A percentile compares a stretch with the other conserved stretches of the same genome.
These are phyloP conservation scores for Penicillium oxalicum DNA, from an alignment of 2,329 filamentous ascomycete genomes.

Conservation along the genomic window DNA sequence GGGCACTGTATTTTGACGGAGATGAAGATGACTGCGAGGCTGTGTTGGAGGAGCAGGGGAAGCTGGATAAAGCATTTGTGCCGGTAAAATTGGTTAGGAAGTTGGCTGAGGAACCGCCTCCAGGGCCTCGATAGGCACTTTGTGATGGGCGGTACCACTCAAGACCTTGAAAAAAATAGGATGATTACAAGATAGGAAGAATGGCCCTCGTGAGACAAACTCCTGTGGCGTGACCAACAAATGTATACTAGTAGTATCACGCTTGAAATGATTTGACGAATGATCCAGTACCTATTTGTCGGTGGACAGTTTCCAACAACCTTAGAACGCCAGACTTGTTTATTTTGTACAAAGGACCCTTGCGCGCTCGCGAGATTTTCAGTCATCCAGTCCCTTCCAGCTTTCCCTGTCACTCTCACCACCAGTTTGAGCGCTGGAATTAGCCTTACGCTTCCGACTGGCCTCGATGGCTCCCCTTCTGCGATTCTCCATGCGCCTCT, in stretches of 20 bases:
- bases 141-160: not conserved
- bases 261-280: too few relatives aligned
- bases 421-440: slow-evolving; percentile 15
- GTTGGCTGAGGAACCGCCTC: slow-evolving; percentile 19
- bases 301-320: slow-evolving; percentile 6
- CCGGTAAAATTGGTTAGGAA: slow-evolving; percentile 24
- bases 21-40: slow-evolving; percentile 35
- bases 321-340: not conserved
- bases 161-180: not conserved
- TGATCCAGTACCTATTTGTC: not conserved
- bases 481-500: slow-evolving; percentile 42
- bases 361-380: slow-evolving; percentile 1
- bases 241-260: too few relatives aligned
- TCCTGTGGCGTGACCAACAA: too few relatives aligned
- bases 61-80: slow-evolving; percentile 25
- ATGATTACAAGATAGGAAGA: not conserved
- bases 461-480: slow-evolving; percentile 42
- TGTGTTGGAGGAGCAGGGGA: slow-evolving; percentile 24
- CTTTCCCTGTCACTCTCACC: slow-evolving; percentile 28
- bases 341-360: too few relatives aligned
- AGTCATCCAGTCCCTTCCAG: slow-evolving; percentile 39
- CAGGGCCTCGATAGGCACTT: slow-evolving; percentile 1
- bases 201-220: not conserved
- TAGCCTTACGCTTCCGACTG: slow-evolving; percentile 33
- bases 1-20: slow-evolving; percentile 43